These are phyloP conservation scores for Salix purpurea DNA, from an alignment of 345 rosid genomes.

Conservation along the genomic window DNA sequence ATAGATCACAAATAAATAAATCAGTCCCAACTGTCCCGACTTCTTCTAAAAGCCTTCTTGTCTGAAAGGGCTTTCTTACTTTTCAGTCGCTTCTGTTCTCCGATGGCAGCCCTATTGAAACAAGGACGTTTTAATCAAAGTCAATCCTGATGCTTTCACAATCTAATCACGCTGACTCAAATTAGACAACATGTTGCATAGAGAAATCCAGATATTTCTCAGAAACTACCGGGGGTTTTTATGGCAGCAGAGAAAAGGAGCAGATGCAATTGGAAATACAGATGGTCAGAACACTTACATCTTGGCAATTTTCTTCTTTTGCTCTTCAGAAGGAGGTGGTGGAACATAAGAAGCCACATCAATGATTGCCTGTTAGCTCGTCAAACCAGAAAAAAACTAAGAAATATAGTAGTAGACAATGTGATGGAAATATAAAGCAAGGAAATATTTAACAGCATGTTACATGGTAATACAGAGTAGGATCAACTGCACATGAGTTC, in stretches of 20 bases:
- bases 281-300: slow-evolving; percentile 38
- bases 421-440: neutral
- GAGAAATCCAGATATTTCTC: neutral
- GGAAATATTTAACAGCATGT: neutral
- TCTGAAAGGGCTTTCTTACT: slow-evolving; percentile 74
- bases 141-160: neutral
- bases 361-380: slow-evolving; percentile 62
- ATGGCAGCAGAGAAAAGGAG: neutral
- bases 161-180: too few species aligned
- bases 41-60: slow-evolving; percentile 81
- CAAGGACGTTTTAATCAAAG: neutral
- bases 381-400: neutral
- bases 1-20: neutral
- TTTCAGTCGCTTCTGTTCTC: slow-evolving; percentile 71
- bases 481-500: neutral
- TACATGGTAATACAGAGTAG: neutral
- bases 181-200: neutral
- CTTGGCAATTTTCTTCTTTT: slow-evolving; percentile 85
- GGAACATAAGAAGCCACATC: slow-evolving; percentile 92
- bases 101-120: slow-evolving; percentile 70
- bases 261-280: neutral
- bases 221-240: neutral
- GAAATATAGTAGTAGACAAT: neutral
- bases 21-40: slow-evolving; percentile 70
- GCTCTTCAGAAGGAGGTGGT: slow-evolving; percentile 97